Evolutionary conservation across 441 rosid genomes (phyloP), one percentile per base, ranked within the genome.

Genomic region (Erodium texanum): DNA sequence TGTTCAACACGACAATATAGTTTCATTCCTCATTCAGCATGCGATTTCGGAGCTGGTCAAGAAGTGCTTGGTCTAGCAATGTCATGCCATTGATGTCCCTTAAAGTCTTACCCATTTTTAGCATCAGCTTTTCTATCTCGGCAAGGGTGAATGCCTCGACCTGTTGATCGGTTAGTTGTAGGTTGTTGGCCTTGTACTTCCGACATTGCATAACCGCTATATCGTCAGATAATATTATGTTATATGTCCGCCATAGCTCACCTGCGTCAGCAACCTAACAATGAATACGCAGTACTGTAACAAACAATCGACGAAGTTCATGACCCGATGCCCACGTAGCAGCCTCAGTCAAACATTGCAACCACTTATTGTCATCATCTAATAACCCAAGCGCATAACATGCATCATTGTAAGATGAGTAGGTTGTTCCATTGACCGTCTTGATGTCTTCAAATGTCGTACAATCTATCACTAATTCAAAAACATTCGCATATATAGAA

Each of bases 281-380:
- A 2, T 34, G 22, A 2, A 29, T n/a, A n/a, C n/a, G 0, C 3
- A 62, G 6, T 14, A 48, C 9, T 0, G 41, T 67, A 4, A 19
- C 43, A 18, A 72, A 58, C 1, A 66, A 36, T 0, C 32, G 16
- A 3, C 66, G 1, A 3, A 66, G 20, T 36, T 66, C 32, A 15
- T 15, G 3, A 11, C 16, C 11, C 0, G 36, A 22, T 7, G 29
- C 71, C 66, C 66, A 58, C 0, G 1, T 0, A 14, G 66, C 12
- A 7, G 62, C 58, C 15, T 45, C 67, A 9, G n/a, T 10, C 20
- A 41, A 12, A 1, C 64, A 32, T 8, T 73, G 18, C 12, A 34
- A n/a, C 68, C 38, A 73, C 34, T 67, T 64, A 9, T 34, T 41
- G 29, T 66, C 67, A 23, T 67, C 62, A 29, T 18, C 76, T 8